phyloP scores from a whole-genome alignment of 768 basidiomycete genomes.

The Cystofilobasidium capitatum region DNA sequence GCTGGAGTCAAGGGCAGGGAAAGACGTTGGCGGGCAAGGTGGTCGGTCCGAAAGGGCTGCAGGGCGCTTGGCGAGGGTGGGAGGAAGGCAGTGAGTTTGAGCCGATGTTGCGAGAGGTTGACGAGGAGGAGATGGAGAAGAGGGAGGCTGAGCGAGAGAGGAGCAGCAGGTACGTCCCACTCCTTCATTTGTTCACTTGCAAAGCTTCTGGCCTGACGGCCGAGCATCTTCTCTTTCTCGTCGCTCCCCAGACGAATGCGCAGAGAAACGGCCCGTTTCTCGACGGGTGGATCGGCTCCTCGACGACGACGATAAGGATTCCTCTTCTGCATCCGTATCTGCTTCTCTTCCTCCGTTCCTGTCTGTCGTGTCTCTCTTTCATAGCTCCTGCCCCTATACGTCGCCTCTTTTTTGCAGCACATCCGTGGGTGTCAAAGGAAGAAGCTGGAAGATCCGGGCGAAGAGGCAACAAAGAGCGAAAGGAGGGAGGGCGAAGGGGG shows the following conservation, averaged over 20 bases:
- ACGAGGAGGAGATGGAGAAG: slow-evolving; percentile 80
- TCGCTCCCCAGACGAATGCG: slow-evolving; percentile 14
- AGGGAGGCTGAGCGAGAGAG: slow-evolving; percentile 80
- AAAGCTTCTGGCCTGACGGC: neutral
- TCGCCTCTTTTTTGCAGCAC: too few species aligned
- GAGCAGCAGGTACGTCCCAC: slow-evolving; percentile 43
- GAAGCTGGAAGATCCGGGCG: too few species aligned
- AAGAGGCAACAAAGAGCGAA: too few species aligned
- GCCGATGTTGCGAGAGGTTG: slow-evolving; percentile 77
- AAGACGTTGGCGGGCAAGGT: slow-evolving; percentile 22
- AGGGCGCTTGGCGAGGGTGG: slow-evolving; percentile 94
- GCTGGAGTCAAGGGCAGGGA: slow-evolving; percentile 35
- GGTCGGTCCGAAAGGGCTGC: slow-evolving; percentile 55
- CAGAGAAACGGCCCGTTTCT: slow-evolving; percentile 24
- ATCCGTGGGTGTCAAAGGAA: too few species aligned
- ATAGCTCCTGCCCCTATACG: too few species aligned
- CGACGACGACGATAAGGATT: slow-evolving; percentile 5
- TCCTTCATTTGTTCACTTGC: neutral
- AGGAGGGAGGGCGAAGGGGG: too few species aligned
- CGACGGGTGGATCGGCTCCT: neutral
- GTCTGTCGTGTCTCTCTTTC: neutral
- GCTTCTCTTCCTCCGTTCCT: too few species aligned
- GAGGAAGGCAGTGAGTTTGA: slow-evolving; percentile 79
- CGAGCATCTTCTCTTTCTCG: neutral
- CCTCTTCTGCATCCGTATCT: too few species aligned